Evolutionary conservation across 495 filamentous ascomycete genomes (phyloP).

Genomic region (Penicillium alfredii): DNA sequence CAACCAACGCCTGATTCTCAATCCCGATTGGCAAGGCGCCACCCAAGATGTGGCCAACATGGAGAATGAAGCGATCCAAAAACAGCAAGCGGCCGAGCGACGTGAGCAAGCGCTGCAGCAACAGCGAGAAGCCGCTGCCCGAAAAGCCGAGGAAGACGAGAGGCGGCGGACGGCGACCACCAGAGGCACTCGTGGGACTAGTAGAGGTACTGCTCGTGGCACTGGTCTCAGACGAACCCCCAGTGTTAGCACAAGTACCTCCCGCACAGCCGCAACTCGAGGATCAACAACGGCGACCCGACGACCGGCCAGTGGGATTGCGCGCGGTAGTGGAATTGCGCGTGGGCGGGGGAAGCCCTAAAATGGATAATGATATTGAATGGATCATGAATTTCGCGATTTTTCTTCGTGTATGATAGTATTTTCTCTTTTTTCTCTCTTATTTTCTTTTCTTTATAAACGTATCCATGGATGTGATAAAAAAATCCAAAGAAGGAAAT

Average conservation of each 20-base stretch:
- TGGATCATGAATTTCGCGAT: not conserved
- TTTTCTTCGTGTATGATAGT: conserved; percentile 4
- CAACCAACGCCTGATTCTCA: conserved; percentile 85
- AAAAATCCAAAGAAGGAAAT: not conserved
- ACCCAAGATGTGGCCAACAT: conserved; percentile 75
- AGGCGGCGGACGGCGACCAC: conserved; percentile 44
- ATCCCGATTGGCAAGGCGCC: conserved; percentile 84
- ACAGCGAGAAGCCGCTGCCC: conserved; percentile 62
- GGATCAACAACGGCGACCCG: conserved; percentile 37
- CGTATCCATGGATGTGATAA: not conserved
- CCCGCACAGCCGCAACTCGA: conserved; percentile 25
- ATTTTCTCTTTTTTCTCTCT: not conserved
- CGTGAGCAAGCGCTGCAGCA: conserved; percentile 68
- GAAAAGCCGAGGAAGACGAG: conserved; percentile 70
- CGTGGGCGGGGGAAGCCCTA: conserved; percentile 36
- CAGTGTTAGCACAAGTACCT: conserved; percentile 31
- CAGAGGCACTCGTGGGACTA: conserved; percentile 41
- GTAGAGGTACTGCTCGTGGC: conserved; percentile 38
- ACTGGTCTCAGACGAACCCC: conserved; percentile 44
- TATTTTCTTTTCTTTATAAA: too few relatives aligned
- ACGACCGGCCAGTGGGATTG: conserved; percentile 45
- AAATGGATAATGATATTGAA: not conserved
- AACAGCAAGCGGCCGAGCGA: conserved; percentile 68
- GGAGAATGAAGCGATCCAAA: conserved; percentile 66
- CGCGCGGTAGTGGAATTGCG: conserved; percentile 39